Evolutionary conservation across 108 stramenopile species (phyloP), one percentile per base, ranked within the genome.

Genomic region (Fistulifera pelliculosa): DNA sequence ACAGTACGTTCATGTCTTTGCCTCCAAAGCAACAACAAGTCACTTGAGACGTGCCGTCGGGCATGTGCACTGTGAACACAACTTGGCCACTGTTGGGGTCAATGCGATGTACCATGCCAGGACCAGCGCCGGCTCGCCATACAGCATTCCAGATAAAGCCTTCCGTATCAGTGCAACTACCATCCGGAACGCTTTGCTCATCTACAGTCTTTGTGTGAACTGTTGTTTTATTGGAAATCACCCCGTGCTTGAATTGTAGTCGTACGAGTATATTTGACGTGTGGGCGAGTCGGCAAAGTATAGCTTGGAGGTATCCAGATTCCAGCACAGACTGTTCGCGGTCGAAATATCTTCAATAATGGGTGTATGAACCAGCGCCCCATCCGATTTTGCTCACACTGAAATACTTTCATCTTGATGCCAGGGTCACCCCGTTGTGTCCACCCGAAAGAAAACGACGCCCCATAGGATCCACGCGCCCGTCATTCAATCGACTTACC

Each of bases 11-110:
- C 45, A 76, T 35, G 28, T 76, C 28, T 16, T 27, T 27, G 1
- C 74, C 74, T 44, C 69, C 74, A 63, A 61, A 76, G 54, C 74
- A 76, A 40, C 74, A 76, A 23, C 74, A 76, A 12, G 74, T 62
- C 1, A 71, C 64, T 48, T 70, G 71, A 1, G 68, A 70, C 1
- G 69, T 63, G 14, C 53, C 44, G 31, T 69, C 68, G 3, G 74
- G 74, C 57, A 76, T 40, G 15, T 53, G 42, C 11, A 76, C 69
- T 4, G 52, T 52, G 52, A 63, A 76, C 15, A 76, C 68, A 13
- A 70, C 61, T 13, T 66, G 42, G 17, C 74, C 74, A 0, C 60
- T 68, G 1, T 59, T 27, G 14, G 69, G 74, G 55, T 76, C 52
- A 19, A 69, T 55, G 0, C 74, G 64, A 50, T 67, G 49, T 7